A percentile compares a stretch with the other conserved stretches of the same genome.
Evolutionary conservation across 2,329 filamentous ascomycete genomes (phyloP).

Genomic region (Aureobasidium sp.): DNA sequence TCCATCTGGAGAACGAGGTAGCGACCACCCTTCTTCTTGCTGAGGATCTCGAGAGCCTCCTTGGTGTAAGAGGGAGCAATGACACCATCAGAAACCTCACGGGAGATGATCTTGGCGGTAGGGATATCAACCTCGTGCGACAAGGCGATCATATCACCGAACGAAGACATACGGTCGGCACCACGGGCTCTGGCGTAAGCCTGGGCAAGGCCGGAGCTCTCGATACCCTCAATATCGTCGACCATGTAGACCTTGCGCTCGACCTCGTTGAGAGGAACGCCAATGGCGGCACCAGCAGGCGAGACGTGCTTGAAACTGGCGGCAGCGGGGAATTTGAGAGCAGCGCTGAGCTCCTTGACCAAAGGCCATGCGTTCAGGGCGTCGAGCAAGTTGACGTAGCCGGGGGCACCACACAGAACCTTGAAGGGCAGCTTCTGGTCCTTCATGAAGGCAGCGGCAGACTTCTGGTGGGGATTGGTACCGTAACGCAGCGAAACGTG

Average conservation of each 20-base stretch:
- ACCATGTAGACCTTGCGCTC: slow-evolving; percentile 99
- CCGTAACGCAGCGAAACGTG: slow-evolving; percentile 85
- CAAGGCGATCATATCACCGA: slow-evolving; percentile 91
- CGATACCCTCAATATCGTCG: slow-evolving; percentile 83
- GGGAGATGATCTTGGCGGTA: slow-evolving; percentile 94
- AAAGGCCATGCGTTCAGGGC: slow-evolving; percentile 94
- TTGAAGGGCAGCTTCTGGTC: slow-evolving; percentile 82
- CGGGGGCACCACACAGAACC: slow-evolving; percentile 78
- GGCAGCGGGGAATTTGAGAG: slow-evolving; percentile 79
- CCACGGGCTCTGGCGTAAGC: slow-evolving; percentile 93
- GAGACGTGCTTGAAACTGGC: slow-evolving; percentile 99
- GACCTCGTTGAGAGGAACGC: slow-evolving; percentile 71
- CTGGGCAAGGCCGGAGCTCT: slow-evolving; percentile 78
- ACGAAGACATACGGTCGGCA: slow-evolving; percentile 97
- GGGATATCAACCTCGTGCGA: slow-evolving; percentile 84
- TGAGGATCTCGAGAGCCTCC: slow-evolving; percentile 81
- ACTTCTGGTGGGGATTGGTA: slow-evolving; percentile 97
- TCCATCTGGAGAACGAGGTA: slow-evolving; percentile 97
- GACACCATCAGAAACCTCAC: slow-evolving; percentile 95
- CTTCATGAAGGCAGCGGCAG: slow-evolving; percentile 72
- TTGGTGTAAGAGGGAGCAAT: slow-evolving; percentile 81
- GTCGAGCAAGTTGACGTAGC: slow-evolving; percentile 96
- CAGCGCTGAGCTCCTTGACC: slow-evolving; percentile 89
- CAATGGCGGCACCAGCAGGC: slow-evolving; percentile 90
- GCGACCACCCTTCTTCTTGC: slow-evolving; percentile 97